Base-by-base conservation (phyloP, 768 basidiomycete species). In the Panellus pusillus region DNA sequence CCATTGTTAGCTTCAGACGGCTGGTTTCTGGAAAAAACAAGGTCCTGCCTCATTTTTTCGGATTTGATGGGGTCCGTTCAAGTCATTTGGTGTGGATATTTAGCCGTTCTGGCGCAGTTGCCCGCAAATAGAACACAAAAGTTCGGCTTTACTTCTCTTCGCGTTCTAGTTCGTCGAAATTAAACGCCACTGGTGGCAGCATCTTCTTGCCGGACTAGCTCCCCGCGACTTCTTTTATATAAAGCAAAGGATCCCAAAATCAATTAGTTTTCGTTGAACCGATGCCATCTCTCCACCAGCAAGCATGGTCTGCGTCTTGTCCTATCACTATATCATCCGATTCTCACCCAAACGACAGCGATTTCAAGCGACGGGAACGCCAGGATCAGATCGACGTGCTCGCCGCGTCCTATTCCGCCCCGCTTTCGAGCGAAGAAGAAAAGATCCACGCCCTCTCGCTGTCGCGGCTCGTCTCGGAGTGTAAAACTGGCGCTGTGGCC, bases 391-490 rank as follows among this genome's bases (percentile, higher is more conserved):
- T 79, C 57, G 73, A 72, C 57, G 68, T 74, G 15, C 69, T 78
- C 24, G 68, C 73, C 32, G 60, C 70, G 54, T 44, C 63, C 50
- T 76, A 74, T 55, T 72, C 73, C 14, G 52, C 66, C 20, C 72
- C 73, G 58, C 78, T 78, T 53, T 74, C 78, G 37, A 63, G 66
- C 55, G 61, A 69, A 45, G 78, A 80, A 68, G 65, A 74, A 52
- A 77, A 77, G 65, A 68, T 79, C 32, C 78, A 80, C 67, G 66
- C 74, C 61, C 76, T 79, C 66, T 71, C 79, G 12, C 68, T 80
- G 44, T 68, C 76, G 11, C 69, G 75, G 58, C 72, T 80, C 51
- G 78, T 79, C 45, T 63, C 68, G 6, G 69, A 74, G 64, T 80
- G 78, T 65, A 71, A 67, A 31, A 63, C 73, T 17, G 79, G 78